Base-by-base conservation (phyloP, 2,329 filamentous ascomycete genomes). In the Curvularia lunata region DNA sequence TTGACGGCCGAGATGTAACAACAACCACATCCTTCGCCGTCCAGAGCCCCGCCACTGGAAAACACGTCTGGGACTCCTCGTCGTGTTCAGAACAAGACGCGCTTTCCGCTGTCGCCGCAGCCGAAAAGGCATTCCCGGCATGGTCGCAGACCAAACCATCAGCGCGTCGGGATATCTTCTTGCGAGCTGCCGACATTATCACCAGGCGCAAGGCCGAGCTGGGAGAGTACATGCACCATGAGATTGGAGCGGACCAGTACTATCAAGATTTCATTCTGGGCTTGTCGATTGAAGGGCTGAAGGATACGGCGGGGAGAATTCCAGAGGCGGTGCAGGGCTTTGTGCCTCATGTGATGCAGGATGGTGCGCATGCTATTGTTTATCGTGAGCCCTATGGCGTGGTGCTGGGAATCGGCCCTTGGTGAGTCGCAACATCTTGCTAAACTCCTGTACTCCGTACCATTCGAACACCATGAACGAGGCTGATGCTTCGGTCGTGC, bases 361-460 rank as follows among this genome's bases (percentile, higher is more conserved):
- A 43, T 27, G 43, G 27, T 46, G 43, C 43, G n/a, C 43, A 46
- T 19, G 43, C 27, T n/a, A 54, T 58, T n/a, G 53, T 60, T 45
- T 19, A 57, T 13, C 52, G 53, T 16, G 46, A 61, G 32, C 58
- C 58, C 19, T 49, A 54, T 25, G 58, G 58, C 6, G 58, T 61
- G 12, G 37, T 50, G 19, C 46, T 57, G 8, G 54, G 32, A 23
- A 54, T 61, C 19, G 54, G 48, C 16, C 58, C 58, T 12, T 61
- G 58, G 58, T 43, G 23, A 43, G 41, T 43, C 27, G 41, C 23
- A n/a, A 43, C 23, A 43, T n/a, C 0, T 43, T 27, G 13, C 41
- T 27, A 27, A 43, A 27, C 4, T 27, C 5, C 23, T 43, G 21
- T 43, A 43, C 41, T 16, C 13, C 2, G 23, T n/a, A 43, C 41